phyloP scores from a whole-genome alignment of 73 alveolate genomes.

The Paramecium octaurelia region DNA sequence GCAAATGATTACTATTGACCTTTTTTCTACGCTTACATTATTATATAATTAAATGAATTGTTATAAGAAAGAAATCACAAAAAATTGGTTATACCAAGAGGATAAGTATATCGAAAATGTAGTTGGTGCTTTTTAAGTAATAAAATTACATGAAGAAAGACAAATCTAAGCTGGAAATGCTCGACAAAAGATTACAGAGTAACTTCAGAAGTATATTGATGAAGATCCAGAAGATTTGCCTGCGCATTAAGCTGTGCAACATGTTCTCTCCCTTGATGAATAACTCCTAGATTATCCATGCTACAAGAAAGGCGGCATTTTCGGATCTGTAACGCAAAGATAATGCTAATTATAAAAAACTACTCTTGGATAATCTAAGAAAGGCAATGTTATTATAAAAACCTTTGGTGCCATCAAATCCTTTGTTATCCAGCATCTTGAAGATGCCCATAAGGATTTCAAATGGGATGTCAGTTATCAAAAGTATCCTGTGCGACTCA shows the following conservation, averaged over 20 bases:
- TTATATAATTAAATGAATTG: conserved; percentile 15
- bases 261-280: not conserved
- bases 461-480: not conserved
- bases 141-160: not conserved
- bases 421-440: not conserved
- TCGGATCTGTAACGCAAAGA: conserved; percentile 14
- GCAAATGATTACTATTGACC: not conserved
- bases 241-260: not conserved
- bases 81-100: not conserved
- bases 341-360: not conserved
- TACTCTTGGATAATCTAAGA: not conserved
- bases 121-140: conserved; percentile 10
- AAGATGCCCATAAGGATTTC: not conserved
- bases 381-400: not conserved
- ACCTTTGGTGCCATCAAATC: not conserved
- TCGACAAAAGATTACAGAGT: not conserved
- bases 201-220: not conserved
- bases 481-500: not conserved
- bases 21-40: not conserved
- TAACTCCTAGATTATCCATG: not conserved
- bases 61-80: not conserved
- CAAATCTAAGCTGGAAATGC: not conserved
- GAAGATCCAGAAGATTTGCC: conserved; percentile 7
- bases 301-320: conserved; percentile 16
- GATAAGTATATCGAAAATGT: not conserved